Conservation (phyloP, 345 rosid genomes). For the Eucalyptus pauciflora region DNA sequence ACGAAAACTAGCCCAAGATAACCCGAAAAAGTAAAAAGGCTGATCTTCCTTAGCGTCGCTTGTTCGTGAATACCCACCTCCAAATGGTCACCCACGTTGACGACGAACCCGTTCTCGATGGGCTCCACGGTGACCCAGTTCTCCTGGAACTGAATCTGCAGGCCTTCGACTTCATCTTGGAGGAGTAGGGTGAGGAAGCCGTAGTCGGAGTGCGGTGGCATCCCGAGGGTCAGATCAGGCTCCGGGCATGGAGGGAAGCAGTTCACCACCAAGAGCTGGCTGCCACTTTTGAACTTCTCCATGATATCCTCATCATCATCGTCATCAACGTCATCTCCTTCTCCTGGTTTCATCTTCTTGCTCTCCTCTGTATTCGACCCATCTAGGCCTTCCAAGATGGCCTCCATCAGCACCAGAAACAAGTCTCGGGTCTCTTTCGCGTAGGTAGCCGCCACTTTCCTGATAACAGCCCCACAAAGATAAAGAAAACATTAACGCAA, state of each 20-base stretch:
- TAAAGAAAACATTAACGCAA: neutral
- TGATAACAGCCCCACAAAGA: neutral
- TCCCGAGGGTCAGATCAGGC: conserved; percentile 75
- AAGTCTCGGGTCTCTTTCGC: conserved; percentile 48
- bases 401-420: conserved; percentile 54
- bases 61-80: conserved; percentile 30
- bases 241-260: conserved; percentile 84
- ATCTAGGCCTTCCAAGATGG: conserved; percentile 56
- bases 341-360: neutral
- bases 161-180: conserved; percentile 71
- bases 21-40: neutral
- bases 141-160: conserved; percentile 43
- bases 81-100: conserved; percentile 87
- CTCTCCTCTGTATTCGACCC: neutral
- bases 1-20: neutral
- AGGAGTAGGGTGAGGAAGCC: conserved; percentile 84
- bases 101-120: conserved; percentile 50
- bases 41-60: neutral
- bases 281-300: conserved; percentile 43
- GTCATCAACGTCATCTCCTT: neutral
- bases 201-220: conserved; percentile 91
- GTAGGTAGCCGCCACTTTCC: conserved; percentile 57
- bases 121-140: conserved; percentile 81
- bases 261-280: conserved; percentile 67
- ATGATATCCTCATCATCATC: conserved; percentile 7